Evolutionary conservation across 805 yeast species (phyloP), one percentile per base, ranked within the genome.

Genomic region (Crinitomyces ghanaensis): DNA sequence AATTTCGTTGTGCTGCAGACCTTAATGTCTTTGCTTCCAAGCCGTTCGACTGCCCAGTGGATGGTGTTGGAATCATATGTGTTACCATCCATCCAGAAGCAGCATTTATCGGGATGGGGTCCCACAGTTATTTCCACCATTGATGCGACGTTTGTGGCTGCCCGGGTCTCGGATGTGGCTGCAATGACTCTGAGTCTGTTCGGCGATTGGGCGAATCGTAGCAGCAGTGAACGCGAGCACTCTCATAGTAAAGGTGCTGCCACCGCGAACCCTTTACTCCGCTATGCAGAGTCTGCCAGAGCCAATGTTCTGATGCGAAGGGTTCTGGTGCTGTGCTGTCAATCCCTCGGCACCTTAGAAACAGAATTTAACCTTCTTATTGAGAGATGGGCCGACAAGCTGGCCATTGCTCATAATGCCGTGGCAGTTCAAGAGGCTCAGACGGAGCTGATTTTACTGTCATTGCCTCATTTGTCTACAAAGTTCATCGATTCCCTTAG

Each of bases 391-490:
- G 63, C 68, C 2, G 59, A 61, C 33, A 49, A 46, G 2, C 42
- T 46, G 2, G 39, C 53, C 6, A 51, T 70, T n/a, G 56, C 60
- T 30, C 48, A 53, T 16, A 62, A 64, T 6, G 57, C 75, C 0
- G 46, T 63, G 1, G 37, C 49, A 0, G 30, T 46, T 2, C 88
- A 78, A 48, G 66, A 61, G 20, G 46, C 51, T 2, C 51, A 69
- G 22, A 70, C 85, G 0, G 65, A 60, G 25, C 50, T 69, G 4
- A 47, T 77, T 2, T 45, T 73, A 4, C 41, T 68, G 24, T 28
- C 38, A 6, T 9, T 41, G 8, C 15, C 26, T 7, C 31, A 36
- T 11, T 33, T 44, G 24, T 20, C 27, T n/a, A 26, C 23, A 8
- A n/a, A 24, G 8, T 19, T 21, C 11, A 17, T 35, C 2, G 12